These are phyloP conservation scores for Thraustochytrium sp. DNA, from an alignment of 352 stramenopile species.

Conservation along the genomic window DNA sequence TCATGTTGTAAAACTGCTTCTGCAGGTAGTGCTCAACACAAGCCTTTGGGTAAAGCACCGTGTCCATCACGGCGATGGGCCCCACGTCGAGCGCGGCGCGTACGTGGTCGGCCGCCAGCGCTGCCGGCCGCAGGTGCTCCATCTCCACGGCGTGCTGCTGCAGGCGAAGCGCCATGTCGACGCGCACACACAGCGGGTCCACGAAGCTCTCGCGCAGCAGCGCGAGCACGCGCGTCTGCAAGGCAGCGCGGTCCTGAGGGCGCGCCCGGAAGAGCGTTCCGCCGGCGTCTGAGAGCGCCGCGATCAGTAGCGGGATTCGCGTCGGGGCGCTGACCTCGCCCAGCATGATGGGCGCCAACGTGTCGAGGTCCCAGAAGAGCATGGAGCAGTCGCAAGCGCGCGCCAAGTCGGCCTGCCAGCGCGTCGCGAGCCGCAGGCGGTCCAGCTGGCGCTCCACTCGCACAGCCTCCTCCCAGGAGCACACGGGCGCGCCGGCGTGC, in stretches of 20 bases:
- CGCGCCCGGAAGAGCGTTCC: neutral
- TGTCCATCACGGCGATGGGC: constrained; percentile 77
- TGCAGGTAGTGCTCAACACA: constrained; percentile 85
- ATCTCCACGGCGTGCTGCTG: constrained; percentile 77
- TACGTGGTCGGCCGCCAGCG: constrained; percentile 27
- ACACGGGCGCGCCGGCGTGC: constrained; percentile 47
- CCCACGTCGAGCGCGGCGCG: constrained; percentile 62
- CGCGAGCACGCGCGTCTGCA: constrained; percentile 18
- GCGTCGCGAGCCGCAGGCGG: constrained; percentile 72
- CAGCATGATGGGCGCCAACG: constrained; percentile 73
- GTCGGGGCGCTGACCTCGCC: constrained; percentile 60
- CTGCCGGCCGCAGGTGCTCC: constrained; percentile 48
- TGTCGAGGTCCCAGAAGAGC: constrained; percentile 83
- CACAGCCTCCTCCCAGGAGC: constrained; percentile 48
- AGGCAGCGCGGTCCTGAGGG: neutral
- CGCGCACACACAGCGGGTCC: constrained; percentile 75
- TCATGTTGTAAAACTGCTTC: constrained; percentile 89
- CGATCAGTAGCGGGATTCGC: constrained; percentile 49
- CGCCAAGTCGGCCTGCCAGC: constrained; percentile 76
- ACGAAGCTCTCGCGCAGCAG: constrained; percentile 60
- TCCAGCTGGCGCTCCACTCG: constrained; percentile 48
- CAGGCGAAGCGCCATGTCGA: constrained; percentile 85
- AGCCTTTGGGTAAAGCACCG: constrained; percentile 69
- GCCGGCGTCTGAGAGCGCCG: constrained; percentile 48
- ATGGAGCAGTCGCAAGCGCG: constrained; percentile 80